phyloP scores from a whole-genome alignment of 2,329 filamentous ascomycete genomes.

The Diaporthe longicolla region DNA sequence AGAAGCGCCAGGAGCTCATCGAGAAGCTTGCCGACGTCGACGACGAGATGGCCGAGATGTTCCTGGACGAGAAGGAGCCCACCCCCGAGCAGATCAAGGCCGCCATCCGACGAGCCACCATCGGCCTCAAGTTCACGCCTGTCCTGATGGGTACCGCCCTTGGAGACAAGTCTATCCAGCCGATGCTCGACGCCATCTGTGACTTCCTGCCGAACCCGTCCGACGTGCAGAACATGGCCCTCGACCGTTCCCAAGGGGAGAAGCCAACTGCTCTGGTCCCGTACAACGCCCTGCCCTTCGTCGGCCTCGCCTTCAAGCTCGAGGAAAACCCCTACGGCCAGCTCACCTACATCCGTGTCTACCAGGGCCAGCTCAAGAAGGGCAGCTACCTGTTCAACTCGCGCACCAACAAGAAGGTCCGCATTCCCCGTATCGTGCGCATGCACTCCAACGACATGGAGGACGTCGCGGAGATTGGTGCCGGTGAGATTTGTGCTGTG shows the following conservation, averaged over 20 bases:
- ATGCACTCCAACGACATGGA: conserved; percentile 99
- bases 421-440: conserved; percentile 95
- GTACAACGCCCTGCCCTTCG: conserved; percentile 94
- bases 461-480: conserved; percentile 91
- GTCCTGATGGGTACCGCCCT: conserved; percentile 97
- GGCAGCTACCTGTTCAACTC: conserved; percentile 94
- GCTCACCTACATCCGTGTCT: conserved; percentile 97
- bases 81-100: conserved; percentile 88
- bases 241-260: conserved; percentile 86
- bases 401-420: conserved; percentile 93
- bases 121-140: conserved; percentile 88
- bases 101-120: conserved; percentile 93
- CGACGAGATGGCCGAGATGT: conserved; percentile 96
- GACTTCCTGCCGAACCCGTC: conserved; percentile 95
- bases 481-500: conserved; percentile 97
- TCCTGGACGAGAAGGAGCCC: conserved; percentile 88
- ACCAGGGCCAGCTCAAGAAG: conserved; percentile 92
- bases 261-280: conserved; percentile 88
- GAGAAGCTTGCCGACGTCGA: conserved; percentile 98
- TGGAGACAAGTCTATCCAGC: conserved; percentile 94
- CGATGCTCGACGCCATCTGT: conserved; percentile 94
- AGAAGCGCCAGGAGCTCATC: conserved; percentile 88
- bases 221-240: conserved; percentile 89
- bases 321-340: conserved; percentile 99
- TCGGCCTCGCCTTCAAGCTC: conserved; percentile 97